These are phyloP conservation scores for Carpinus fangiana DNA, from an alignment of 306 rosid species.

Conservation along the genomic window DNA sequence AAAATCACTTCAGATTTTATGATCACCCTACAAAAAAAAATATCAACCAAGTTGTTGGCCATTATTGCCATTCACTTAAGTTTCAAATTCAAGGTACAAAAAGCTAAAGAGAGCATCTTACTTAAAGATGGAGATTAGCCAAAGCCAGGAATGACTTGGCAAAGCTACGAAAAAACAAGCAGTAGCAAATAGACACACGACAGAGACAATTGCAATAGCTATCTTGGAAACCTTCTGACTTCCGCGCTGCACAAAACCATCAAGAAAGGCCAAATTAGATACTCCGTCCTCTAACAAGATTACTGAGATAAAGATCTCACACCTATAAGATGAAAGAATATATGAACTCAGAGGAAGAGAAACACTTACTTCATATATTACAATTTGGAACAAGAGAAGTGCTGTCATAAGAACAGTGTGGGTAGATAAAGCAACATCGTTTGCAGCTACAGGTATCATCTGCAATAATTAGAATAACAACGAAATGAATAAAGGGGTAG, in stretches of 20 bases:
- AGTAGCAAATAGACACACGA: conserved; percentile 52
- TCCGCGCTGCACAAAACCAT: conserved; percentile 57
- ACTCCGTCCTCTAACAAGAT: not conserved
- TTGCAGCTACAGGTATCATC: conserved; percentile 89
- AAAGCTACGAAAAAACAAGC: conserved; percentile 63
- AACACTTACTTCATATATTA: conserved; percentile 55
- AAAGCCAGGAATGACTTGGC: conserved; percentile 70
- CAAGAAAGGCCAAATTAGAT: not conserved
- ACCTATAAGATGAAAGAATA: not conserved
- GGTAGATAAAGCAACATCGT: conserved; percentile 71
- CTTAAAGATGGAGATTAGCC: conserved; percentile 69
- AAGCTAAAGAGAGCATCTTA: conserved; percentile 29
- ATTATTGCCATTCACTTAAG: not conserved
- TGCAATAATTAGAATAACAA: conserved; percentile 27
- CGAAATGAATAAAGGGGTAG: not conserved
- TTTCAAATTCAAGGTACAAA: not conserved
- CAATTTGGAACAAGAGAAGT: conserved; percentile 52
- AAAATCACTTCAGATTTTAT: not conserved
- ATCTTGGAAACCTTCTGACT: conserved; percentile 59
- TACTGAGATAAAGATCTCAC: not conserved
- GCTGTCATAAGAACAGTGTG: conserved; percentile 58
- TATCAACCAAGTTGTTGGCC: not conserved
- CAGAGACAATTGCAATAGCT: conserved; percentile 38
- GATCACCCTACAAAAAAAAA: not conserved
- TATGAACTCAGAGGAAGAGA: not conserved